These are phyloP conservation scores for Dissophora ornata DNA, from an alignment of 192 early-diverging fungal species.

Conservation along the genomic window DNA sequence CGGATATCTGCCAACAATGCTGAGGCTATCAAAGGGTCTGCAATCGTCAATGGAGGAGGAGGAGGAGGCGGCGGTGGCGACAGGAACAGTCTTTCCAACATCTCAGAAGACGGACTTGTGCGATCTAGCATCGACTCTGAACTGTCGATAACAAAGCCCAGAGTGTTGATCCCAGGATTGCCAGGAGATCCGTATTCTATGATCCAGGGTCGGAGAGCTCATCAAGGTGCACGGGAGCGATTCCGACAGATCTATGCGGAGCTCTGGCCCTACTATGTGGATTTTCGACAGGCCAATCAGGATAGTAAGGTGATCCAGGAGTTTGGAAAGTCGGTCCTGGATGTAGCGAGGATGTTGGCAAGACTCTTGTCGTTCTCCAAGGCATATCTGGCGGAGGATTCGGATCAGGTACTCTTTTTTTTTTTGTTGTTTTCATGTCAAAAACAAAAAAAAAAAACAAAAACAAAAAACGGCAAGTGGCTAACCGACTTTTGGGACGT, in stretches of 20 bases:
- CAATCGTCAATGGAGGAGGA: neutral
- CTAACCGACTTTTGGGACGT: too few species aligned
- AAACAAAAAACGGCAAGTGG: too few species aligned
- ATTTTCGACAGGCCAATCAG: slow-evolving; percentile 71
- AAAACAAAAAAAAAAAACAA: too few species aligned
- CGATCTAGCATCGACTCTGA: slow-evolving; percentile 26
- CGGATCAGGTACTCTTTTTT: slow-evolving; percentile 73
- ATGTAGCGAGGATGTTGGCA: slow-evolving; percentile 71
- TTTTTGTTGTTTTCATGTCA: too few species aligned
- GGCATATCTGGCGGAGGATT: slow-evolving; percentile 64
- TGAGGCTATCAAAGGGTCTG: slow-evolving; percentile 15
- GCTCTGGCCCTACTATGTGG: slow-evolving; percentile 76
- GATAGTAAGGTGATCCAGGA: slow-evolving; percentile 79
- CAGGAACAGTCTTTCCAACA: slow-evolving; percentile 30
- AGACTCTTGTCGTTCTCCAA: slow-evolving; percentile 64
- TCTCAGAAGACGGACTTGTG: slow-evolving; percentile 25
- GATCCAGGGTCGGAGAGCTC: slow-evolving; percentile 58
- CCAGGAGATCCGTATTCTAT: slow-evolving; percentile 59
- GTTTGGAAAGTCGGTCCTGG: slow-evolving; percentile 67
- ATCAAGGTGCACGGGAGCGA: slow-evolving; percentile 65
- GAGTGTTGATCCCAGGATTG: slow-evolving; percentile 57
- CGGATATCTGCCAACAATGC: slow-evolving; percentile 34
- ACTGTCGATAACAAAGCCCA: slow-evolving; percentile 22
- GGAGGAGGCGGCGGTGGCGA: neutral
- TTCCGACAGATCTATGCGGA: slow-evolving; percentile 72